Base-by-base conservation (phyloP, 139 green algal species). In the Coccomyxa sp. region DNA sequence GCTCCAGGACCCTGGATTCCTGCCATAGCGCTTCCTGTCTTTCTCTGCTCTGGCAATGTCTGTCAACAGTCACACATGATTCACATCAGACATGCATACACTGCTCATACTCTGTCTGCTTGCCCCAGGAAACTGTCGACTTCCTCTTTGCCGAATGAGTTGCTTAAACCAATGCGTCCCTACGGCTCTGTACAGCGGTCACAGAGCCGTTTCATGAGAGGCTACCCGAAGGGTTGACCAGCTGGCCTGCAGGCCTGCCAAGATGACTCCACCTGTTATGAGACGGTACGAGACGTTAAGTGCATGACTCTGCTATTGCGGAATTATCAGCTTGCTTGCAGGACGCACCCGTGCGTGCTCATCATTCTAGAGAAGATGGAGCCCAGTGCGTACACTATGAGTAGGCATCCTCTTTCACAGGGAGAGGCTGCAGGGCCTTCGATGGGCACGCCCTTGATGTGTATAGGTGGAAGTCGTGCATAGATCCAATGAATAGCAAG, bases 1-100 rank as follows among this genome's bases (percentile, higher is more conserved):
- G 54, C 83, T 14, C 69, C 69, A 27, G 69, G 69, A 18, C 69
- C 33, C 35, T 71, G 64, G 14, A 34, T 71, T 18, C 64, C n/a
- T 5, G 64, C 64, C 64, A 71, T 71, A 6, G 16, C n/a, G 24
- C 18, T 36, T 14, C 5, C 64, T 34, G 64, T 31, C 64, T 58
- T 16, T 58, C 44, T 58, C 44, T 16, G 44, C 12, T 29, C 12
- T 12, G 16, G 16, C 44, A 58, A 16, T 29, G 44, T 58, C n/a
- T n/a, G n/a, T n/a, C n/a, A n/a, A 58, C 12, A 58, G 16, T 29
- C 44, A 29, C 16, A 16, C 44, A 58, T 29, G 44, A 58, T 29
- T 64, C 50, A 64, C 18, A 64, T 64, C 50, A 64, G 50, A 64
- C 18, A 18, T 64, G 64, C n/a, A 38, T 71, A 18, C 24, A 10